Conservation (phyloP, 768 basidiomycete species). For the Strobilomyces dryophilus region DNA sequence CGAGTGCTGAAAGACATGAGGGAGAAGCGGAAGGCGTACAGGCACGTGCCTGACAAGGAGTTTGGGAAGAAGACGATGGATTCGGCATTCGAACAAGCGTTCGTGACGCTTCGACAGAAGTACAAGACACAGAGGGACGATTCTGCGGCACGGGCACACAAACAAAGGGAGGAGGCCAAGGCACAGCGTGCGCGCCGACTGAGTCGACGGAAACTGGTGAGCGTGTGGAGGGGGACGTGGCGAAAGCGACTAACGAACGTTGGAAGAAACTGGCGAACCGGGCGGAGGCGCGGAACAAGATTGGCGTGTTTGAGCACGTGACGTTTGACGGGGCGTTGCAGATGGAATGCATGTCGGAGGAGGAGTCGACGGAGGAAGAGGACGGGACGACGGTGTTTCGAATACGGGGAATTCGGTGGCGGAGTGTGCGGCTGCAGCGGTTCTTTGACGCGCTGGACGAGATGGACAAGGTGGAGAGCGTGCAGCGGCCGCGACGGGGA, state of each 20-base stretch:
- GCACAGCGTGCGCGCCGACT: constrained; percentile 57
- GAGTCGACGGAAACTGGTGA: constrained; percentile 59
- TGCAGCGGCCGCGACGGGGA: constrained; percentile 52
- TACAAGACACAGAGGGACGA: constrained; percentile 57
- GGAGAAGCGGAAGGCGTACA: constrained; percentile 51
- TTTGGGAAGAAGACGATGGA: constrained; percentile 61
- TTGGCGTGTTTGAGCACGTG: constrained; percentile 52
- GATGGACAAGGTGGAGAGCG: constrained; percentile 44
- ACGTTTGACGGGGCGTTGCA: constrained; percentile 69
- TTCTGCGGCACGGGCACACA: constrained; percentile 38
- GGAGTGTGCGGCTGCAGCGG: constrained; percentile 57
- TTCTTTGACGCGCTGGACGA: constrained; percentile 63
- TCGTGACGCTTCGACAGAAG: constrained; percentile 64
- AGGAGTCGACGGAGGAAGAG: constrained; percentile 63
- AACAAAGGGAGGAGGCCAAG: constrained; percentile 57
- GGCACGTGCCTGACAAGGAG: constrained; percentile 60
- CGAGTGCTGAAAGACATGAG: constrained; percentile 60
- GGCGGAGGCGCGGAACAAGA: constrained; percentile 51
- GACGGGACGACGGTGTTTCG: constrained; percentile 38
- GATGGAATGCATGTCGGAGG: constrained; percentile 76
- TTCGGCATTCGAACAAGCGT: constrained; percentile 64
- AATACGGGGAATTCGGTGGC: constrained; percentile 61
- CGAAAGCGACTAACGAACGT: neutral
- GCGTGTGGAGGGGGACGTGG: constrained; percentile 20
- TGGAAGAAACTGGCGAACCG: constrained; percentile 66